Conservation (phyloP, 179 eudicot species). For the Silene vulgaris region DNA sequence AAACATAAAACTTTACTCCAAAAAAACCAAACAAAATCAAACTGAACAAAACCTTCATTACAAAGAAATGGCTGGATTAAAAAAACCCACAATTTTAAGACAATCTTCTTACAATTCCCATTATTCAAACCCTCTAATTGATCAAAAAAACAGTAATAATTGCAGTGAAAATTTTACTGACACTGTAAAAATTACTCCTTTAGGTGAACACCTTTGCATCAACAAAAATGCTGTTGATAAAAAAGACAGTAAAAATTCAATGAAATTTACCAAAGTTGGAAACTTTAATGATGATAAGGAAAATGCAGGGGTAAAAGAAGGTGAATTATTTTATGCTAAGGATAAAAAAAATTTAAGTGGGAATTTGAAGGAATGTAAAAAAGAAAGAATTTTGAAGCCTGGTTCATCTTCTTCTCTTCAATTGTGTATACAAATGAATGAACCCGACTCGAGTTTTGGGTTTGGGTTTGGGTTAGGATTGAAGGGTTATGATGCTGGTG, state of each 20-base stretch:
- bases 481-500: constrained; percentile 40
- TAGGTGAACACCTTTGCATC: constrained; percentile 17
- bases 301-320: constrained; percentile 32
- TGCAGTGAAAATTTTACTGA: constrained; percentile 33
- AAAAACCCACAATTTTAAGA: constrained; percentile 39
- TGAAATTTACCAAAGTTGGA: constrained; percentile 15
- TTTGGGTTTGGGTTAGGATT: constrained; percentile 32
- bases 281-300: constrained; percentile 41
- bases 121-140: constrained; percentile 53
- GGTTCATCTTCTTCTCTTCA: constrained; percentile 51
- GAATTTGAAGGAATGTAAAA: constrained; percentile 30
- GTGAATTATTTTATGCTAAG: constrained; percentile 14
- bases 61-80: constrained; percentile 45
- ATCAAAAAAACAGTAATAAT: constrained; percentile 42
- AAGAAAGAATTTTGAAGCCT: constrained; percentile 41
- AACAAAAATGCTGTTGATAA: neutral
- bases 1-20: constrained; percentile 15
- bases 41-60: neutral
- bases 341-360: constrained; percentile 30
- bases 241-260: constrained; percentile 1
- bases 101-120: constrained; percentile 49
- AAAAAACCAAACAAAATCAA: constrained; percentile 2
- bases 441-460: constrained; percentile 55
- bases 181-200: constrained; percentile 10
- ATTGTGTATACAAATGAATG: constrained; percentile 67